Conservation (phyloP, 179 eudicot genomes). For the Beta corolliflora region DNA sequence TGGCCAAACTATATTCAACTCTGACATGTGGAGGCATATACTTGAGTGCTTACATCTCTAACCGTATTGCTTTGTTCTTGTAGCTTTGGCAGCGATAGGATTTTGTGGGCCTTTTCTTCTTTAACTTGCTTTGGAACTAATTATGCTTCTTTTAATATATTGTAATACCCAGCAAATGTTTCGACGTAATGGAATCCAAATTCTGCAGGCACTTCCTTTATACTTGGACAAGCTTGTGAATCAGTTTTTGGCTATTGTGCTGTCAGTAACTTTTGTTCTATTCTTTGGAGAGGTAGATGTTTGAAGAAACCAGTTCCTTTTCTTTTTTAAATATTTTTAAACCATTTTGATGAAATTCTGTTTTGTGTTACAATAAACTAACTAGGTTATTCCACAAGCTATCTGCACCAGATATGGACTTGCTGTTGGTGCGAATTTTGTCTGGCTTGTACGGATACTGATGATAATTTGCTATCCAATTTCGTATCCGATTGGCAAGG, state of each 20-base stretch:
- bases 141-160: not conserved
- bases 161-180: not conserved
- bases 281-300: conserved; percentile 60
- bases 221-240: conserved; percentile 58
- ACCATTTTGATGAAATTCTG: not conserved
- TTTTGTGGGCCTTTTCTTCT: not conserved
- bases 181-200: not conserved
- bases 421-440: conserved; percentile 56
- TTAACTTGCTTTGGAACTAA: not conserved
- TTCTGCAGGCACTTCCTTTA: conserved; percentile 61
- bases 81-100: not conserved
- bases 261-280: conserved; percentile 67
- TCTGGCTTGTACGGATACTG: conserved; percentile 49
- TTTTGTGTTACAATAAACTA: not conserved
- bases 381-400: conserved; percentile 68
- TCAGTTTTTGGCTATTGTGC: conserved; percentile 49
- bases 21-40: not conserved
- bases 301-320: not conserved
- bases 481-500: conserved; percentile 64
- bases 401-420: conserved; percentile 68
- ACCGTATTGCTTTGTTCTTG: not conserved
- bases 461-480: conserved; percentile 55
- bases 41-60: not conserved
- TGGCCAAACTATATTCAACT: not conserved
- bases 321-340: not conserved